Base-by-base conservation (phyloP, 129 eudicot species). In the Silybum marianum region DNA sequence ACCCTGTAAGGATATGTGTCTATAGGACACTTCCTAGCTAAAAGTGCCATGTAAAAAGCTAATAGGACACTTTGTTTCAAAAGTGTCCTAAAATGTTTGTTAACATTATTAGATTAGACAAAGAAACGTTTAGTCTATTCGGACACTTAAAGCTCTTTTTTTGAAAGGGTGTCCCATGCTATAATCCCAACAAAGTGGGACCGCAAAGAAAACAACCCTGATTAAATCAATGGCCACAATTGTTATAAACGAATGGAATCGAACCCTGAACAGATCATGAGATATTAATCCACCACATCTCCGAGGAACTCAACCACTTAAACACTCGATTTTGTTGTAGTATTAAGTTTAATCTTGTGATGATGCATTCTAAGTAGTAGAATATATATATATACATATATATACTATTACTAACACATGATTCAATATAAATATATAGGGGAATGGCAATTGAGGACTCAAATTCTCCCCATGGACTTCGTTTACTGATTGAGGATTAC, bases 381-480 rank as follows among this genome's bases (percentile, higher is more conserved):
- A 32, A 32, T 4, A 4, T 4, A 4, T 4, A 32, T 4, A 32
- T 4, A 32, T 4, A 54, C 9, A 16, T 4, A 4, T 32, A 32
- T 32, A 32, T 32, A 32, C 22, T 18, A 54, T 3, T 32, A 32
- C 22, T 18, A 54, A 54, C 63, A 54, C n/a, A 54, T 54, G 63
- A 54, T 54, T 54, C 22, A 54, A 54, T 11, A 40, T 14, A 28
- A 1, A 40, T 54, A 16, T 6, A 54, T 77, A 88, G 92, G 63
- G 88, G 88, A 74, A 81, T 89, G 86, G 92, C 92, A 36, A 82
- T 89, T 23, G 79, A 79, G 58, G 92, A 86, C 73, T 9, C 86
- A 0, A 26, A 26, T n/a, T 9, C 62, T 10, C 85, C 86, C 19
- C 40, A 81, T 63, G 92, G 92, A 46, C 30, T 84, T 10, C 84